Evolutionary conservation across 768 basidiomycete species (phyloP).

Genomic region (Auricularia heimuer): DNA sequence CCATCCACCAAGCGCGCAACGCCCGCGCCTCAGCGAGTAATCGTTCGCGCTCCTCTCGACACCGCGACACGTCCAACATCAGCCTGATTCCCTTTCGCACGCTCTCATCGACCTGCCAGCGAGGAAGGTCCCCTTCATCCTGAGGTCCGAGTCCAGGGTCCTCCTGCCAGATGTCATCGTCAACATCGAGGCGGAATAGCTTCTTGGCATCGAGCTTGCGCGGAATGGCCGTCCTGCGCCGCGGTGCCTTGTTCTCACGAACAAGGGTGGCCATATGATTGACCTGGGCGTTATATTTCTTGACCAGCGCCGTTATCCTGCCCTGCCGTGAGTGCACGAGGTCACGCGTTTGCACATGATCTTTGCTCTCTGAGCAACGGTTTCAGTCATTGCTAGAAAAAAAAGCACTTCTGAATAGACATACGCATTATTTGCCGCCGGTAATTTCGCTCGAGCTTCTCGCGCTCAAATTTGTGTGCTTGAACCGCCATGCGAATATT

Average conservation of each 20-base stretch:
- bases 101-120: not conserved
- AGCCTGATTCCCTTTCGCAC: not conserved
- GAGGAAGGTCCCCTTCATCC: not conserved
- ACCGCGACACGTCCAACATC: not conserved
- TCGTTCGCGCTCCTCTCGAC: not conserved
- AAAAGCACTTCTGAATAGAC: not conserved
- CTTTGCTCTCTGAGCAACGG: not conserved
- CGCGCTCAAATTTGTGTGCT: constrained; percentile 3
- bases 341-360: not conserved
- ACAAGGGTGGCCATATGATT: not conserved
- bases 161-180: not conserved
- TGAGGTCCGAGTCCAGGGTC: not conserved
- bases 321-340: not conserved
- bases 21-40: not conserved
- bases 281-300: not conserved
- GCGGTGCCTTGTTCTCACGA: not conserved
- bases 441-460: not conserved
- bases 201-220: not conserved
- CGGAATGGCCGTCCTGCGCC: not conserved
- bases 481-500: not conserved
- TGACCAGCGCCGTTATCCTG: not conserved
- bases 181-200: not conserved
- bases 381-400: too few species aligned
- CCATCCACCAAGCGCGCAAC: not conserved
- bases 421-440: constrained; percentile 1